Conservation (phyloP, 768 basidiomycete genomes). For the Lentinula guzmanii region DNA sequence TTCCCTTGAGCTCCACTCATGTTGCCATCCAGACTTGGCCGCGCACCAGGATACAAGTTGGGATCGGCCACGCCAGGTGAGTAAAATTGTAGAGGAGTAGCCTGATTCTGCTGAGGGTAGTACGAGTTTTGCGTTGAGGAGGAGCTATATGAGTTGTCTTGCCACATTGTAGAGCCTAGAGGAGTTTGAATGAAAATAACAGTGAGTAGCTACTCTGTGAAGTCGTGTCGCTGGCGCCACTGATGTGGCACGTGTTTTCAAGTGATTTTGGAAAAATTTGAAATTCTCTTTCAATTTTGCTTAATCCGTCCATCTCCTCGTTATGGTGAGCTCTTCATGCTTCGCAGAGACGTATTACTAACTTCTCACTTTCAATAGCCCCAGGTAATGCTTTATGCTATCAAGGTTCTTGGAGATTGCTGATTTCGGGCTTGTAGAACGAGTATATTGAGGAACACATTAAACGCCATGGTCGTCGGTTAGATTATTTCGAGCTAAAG, state of each 20-base stretch:
- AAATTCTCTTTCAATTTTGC: background rate
- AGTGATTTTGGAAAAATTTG: background rate
- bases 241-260: background rate
- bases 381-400: conserved; percentile 40
- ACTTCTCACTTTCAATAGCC: conserved; percentile 38
- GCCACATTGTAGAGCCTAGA: conserved; percentile 54
- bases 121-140: conserved; percentile 57
- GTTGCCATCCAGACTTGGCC: conserved; percentile 75
- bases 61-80: conserved; percentile 50
- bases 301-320: background rate
- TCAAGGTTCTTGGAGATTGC: background rate
- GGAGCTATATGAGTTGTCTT: conserved; percentile 59
- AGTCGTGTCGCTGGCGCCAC: conserved; percentile 10
- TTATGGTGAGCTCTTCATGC: conserved; percentile 32
- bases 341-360: background rate
- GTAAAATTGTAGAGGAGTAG: conserved; percentile 72
- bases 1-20: conserved; percentile 41
- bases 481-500: conserved; percentile 96
- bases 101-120: conserved; percentile 46
- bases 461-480: conserved; percentile 90
- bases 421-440: conserved; percentile 49
- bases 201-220: background rate
- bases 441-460: conserved; percentile 99
- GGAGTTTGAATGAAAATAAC: background rate
- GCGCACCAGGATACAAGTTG: conserved; percentile 63